Evolutionary conservation across 306 rosid species (phyloP).

Genomic region (Dryas alaskensis): DNA sequence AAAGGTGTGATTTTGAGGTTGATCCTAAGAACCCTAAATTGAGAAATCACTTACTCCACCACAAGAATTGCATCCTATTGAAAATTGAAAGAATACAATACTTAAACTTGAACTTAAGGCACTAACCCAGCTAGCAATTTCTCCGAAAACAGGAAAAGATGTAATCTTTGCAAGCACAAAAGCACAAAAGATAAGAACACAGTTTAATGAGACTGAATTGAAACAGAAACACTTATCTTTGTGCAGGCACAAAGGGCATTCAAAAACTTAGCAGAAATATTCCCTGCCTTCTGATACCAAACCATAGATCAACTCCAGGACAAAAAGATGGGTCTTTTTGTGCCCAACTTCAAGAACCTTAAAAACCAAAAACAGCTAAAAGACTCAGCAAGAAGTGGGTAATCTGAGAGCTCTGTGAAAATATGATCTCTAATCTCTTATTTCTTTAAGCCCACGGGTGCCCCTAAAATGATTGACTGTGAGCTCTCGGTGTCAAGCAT

Average conservation of each 20-base stretch:
- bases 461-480: slow-evolving; percentile 48
- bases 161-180: slow-evolving; percentile 24
- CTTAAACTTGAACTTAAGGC: neutral
- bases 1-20: slow-evolving; percentile 30
- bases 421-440: slow-evolving; percentile 36
- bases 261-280: slow-evolving; percentile 15
- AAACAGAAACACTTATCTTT: neutral
- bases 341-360: slow-evolving; percentile 10
- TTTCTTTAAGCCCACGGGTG: slow-evolving; percentile 28
- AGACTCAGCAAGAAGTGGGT: slow-evolving; percentile 35
- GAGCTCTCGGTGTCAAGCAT: slow-evolving; percentile 64
- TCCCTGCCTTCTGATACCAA: neutral
- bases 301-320: slow-evolving; percentile 33
- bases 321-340: slow-evolving; percentile 18
- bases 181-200: slow-evolving; percentile 24
- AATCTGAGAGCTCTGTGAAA: slow-evolving; percentile 31
- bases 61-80: slow-evolving; percentile 16
- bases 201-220: neutral
- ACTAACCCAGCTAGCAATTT: slow-evolving; percentile 17
- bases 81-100: slow-evolving; percentile 9
- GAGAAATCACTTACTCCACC: slow-evolving; percentile 24
- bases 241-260: slow-evolving; percentile 22
- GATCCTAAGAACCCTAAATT: slow-evolving; percentile 32
- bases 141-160: slow-evolving; percentile 22
- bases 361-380: slow-evolving; percentile 27